phyloP scores from a whole-genome alignment of 2,329 filamentous ascomycete genomes.

The Ophiocordyceps camponoti-floridani region DNA sequence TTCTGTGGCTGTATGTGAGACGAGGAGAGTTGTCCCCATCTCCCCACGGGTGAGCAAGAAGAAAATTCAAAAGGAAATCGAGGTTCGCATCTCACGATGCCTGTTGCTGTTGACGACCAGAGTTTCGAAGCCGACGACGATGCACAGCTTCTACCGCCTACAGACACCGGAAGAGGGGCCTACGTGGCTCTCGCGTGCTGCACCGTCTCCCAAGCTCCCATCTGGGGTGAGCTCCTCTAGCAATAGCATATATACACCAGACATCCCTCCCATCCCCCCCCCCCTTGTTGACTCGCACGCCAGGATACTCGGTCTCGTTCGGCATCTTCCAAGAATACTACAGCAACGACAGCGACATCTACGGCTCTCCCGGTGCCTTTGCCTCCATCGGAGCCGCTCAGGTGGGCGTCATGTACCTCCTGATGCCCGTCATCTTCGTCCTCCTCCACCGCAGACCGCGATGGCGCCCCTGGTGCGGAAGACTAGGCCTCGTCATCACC shows the following conservation, averaged over 20 bases:
- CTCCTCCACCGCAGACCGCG: constrained; percentile 21
- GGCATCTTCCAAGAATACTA: constrained; percentile 56
- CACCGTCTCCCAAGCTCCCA: constrained; percentile 13
- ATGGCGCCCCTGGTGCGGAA: constrained; percentile 19
- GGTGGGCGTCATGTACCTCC: constrained; percentile 32
- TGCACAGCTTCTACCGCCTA: constrained; percentile 8
- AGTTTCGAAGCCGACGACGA: background rate
- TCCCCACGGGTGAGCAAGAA: no score
- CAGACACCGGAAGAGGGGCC: constrained; percentile 11
- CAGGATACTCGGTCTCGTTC: constrained; percentile 25
- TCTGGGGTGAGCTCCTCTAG: constrained; percentile 9
- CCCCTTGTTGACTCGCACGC: background rate
- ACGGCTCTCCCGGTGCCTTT: constrained; percentile 18
- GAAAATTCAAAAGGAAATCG: no score
- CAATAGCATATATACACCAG: no score
- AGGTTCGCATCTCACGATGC: background rate
- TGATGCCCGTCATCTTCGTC: constrained; percentile 28
- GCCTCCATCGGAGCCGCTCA: constrained; percentile 9
- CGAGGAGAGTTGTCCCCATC: no score
- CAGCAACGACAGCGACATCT: constrained; percentile 31
- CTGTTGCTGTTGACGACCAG: background rate
- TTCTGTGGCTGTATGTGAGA: no score
- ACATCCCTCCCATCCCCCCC: background rate
- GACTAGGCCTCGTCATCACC: constrained; percentile 25
- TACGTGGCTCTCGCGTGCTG: constrained; percentile 13